Evolutionary conservation across 176 grass and related monocot genomes (phyloP).

Genomic region (Eleusine indica): DNA sequence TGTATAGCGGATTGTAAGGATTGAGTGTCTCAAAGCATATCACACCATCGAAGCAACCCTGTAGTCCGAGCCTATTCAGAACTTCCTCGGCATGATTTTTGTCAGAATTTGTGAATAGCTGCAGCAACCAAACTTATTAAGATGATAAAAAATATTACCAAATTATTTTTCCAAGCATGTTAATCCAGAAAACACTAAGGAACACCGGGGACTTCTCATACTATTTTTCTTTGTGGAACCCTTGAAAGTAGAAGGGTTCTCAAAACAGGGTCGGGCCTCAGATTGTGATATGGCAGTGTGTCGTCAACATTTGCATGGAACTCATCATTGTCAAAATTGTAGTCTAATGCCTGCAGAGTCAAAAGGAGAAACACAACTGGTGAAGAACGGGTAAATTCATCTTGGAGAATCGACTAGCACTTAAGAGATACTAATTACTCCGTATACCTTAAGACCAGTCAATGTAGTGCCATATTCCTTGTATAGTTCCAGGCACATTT

Average conservation of each 20-base stretch:
- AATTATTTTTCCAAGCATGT: too few relatives aligned
- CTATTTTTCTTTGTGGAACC: constrained; percentile 70
- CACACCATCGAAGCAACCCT: constrained; percentile 67
- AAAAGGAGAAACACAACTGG: background rate
- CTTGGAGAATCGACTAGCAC: background rate
- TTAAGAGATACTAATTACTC: background rate
- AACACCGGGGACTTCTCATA: constrained; percentile 25
- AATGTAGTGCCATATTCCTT: constrained; percentile 84
- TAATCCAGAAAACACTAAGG: background rate
- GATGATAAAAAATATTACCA: background rate
- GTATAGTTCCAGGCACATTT: constrained; percentile 71
- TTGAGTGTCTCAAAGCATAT: constrained; percentile 86
- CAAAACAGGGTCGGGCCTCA: constrained; percentile 64
- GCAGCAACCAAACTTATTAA: constrained; percentile 2
- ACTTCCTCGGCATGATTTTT: constrained; percentile 55
- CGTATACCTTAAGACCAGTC: constrained; percentile 70
- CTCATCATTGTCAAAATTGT: constrained; percentile 61
- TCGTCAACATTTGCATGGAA: constrained; percentile 79
- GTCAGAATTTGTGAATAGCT: constrained; percentile 80
- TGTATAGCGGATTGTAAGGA: constrained; percentile 13
- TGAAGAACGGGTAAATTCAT: background rate
- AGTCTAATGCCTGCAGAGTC: constrained; percentile 54
- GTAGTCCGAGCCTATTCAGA: constrained; percentile 52
- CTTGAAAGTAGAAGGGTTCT: constrained; percentile 64
- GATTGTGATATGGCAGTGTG: constrained; percentile 66